Evolutionary conservation across 2,329 filamentous ascomycete genomes (phyloP), one percentile per base, ranked within the genome.

Genomic region (Fusarium stilboides): DNA sequence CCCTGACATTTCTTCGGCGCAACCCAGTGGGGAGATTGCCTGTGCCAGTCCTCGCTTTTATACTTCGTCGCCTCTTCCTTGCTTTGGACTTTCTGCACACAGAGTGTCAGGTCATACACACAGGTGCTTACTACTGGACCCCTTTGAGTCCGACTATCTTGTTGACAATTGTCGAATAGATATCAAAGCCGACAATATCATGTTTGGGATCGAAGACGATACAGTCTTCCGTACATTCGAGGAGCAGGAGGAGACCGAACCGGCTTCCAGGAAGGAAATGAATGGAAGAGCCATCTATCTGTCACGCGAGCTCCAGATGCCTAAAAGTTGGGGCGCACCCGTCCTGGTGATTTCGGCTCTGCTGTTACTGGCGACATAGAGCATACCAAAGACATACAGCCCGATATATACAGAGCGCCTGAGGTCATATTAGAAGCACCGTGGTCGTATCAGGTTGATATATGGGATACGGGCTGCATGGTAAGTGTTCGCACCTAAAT

Each of bases 381-480:
- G 1, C 80, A 83, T 53, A 36, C 39, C 6, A 75, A 79, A 8
- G 77, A 81, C 40, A 69, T 81, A 2, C 82, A 84, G 58, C 82
- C 82, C 1, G 66, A 78, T 15, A 63, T 80, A 10, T 84, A 84
- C 68, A 70, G 82, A 45, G 75, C 79, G 2, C 81, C 81, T 0
- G 81, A 88, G 62, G 83, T 87, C 10, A 84, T 87, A 7, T 58
- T 87, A 1, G 69, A 78, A 69, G 76, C 69, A 5, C 78, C 80
- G 2, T 87, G 84, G 85, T 75, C 76, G 0, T 84, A 81, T 52
- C 76, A 78, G 19, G 76, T 84, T 15, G 85, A 88, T 73, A 83
- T 88, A 53, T 88, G 85, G 85, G 86, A 84, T 57, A 77, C 79
- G 5, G 84, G 84, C 10, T 83, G 81, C 56, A 80, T 87, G 84